phyloP scores from a whole-genome alignment of 306 rosid genomes.

The Ziziphus jujuba region DNA sequence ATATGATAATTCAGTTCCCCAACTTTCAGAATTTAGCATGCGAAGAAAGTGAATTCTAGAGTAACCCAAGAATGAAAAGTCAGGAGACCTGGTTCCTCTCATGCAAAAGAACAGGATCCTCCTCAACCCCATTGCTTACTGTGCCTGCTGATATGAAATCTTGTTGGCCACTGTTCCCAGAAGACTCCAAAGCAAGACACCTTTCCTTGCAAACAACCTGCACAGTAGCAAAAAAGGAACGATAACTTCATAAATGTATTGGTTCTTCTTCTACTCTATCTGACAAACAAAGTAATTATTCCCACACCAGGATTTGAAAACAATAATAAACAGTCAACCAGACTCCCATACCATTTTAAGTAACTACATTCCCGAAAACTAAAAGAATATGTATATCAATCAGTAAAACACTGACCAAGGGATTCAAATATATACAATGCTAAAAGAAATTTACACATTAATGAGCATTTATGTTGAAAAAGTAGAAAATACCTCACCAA shows the following conservation, averaged over 20 bases:
- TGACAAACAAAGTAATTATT: too few species aligned
- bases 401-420: too few species aligned
- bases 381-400: too few species aligned
- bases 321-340: too few species aligned
- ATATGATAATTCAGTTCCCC: neutral
- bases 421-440: too few species aligned
- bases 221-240: slow-evolving; percentile 7
- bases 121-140: slow-evolving; percentile 14
- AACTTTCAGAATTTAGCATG: neutral
- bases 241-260: neutral
- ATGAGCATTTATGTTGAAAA: neutral
- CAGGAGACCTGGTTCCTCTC: slow-evolving; percentile 20
- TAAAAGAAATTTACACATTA: too few species aligned
- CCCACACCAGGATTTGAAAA: too few species aligned
- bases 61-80: neutral
- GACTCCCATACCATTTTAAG: too few species aligned
- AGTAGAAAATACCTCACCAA: slow-evolving; percentile 31
- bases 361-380: too few species aligned
- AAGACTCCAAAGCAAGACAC: slow-evolving; percentile 18
- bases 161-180: slow-evolving; percentile 18
- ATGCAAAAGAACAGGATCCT: slow-evolving; percentile 15
- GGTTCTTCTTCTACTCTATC: too few species aligned
- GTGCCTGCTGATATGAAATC: slow-evolving; percentile 14
- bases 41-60: neutral
- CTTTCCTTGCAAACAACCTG: slow-evolving; percentile 36